A percentile compares a stretch with the other conserved stretches of the same genome.
These are phyloP conservation scores for Jamesozyma rosinii DNA, from an alignment of 805 yeast genomes.

Conservation along the genomic window DNA sequence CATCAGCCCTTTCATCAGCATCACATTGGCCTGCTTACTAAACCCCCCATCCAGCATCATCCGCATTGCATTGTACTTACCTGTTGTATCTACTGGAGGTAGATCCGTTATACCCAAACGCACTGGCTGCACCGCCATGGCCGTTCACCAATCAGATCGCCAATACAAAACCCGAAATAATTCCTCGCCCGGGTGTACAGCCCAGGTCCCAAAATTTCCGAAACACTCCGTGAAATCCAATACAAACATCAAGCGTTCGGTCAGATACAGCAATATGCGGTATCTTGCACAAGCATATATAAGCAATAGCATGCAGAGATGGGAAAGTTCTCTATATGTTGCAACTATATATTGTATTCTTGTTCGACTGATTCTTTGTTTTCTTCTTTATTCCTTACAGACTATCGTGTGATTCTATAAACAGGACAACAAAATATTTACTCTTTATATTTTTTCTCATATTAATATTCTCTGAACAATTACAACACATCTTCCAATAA, in stretches of 20 bases:
- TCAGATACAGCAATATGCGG: not conserved
- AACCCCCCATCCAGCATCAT: not conserved
- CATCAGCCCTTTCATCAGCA: too few relatives aligned
- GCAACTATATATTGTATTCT: not conserved
- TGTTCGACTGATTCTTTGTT: too few relatives aligned
- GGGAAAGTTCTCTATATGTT: not conserved
- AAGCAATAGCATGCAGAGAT: not conserved
- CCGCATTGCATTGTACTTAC: not conserved
- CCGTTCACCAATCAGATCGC: constrained; percentile 1
- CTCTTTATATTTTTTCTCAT: not conserved
- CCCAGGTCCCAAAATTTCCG: not conserved
- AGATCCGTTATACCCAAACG: not conserved
- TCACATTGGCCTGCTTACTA: too few relatives aligned
- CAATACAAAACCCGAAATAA: not conserved
- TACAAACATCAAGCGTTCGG: not conserved
- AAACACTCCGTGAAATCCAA: not conserved
- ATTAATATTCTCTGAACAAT: not conserved
- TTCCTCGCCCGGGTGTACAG: not conserved
- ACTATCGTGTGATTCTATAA: not conserved
- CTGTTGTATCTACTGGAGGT: not conserved
- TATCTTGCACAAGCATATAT: not conserved
- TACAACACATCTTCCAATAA: not conserved
- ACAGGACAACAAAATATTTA: not conserved
- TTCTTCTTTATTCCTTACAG: not conserved
- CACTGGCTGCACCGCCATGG: too few relatives aligned